Percentiles rank a stretch among this genome's conserved stretches.
These are phyloP conservation scores for Solanum acaule DNA, from an alignment of 257 asterid species.

Conservation along the genomic window DNA sequence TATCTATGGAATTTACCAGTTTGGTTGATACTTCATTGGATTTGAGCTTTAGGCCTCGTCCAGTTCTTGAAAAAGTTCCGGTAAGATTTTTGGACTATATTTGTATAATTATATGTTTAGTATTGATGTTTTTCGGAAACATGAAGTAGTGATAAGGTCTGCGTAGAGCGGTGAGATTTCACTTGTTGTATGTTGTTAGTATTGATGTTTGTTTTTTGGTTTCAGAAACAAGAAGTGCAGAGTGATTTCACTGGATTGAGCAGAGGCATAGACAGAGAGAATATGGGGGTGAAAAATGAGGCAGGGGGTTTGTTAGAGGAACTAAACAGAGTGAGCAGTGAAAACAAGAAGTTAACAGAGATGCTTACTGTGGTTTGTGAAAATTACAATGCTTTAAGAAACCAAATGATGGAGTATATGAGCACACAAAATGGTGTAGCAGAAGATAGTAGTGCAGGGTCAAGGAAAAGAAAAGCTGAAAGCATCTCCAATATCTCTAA, in stretches of 20 bases:
- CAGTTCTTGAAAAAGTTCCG: constrained; percentile 27
- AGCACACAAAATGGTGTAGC: constrained; percentile 16
- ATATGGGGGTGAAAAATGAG: constrained; percentile 31
- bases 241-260: constrained; percentile 47
- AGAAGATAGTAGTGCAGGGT: neutral
- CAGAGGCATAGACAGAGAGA: constrained; percentile 1
- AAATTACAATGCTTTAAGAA: constrained; percentile 53
- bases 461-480: constrained; percentile 66
- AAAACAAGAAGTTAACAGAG: constrained; percentile 75
- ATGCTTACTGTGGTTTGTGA: constrained; percentile 63
- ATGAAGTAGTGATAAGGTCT: fast-evolving
- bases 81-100: constrained; percentile 15
- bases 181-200: neutral
- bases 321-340: constrained; percentile 63
- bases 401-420: constrained; percentile 42
- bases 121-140: neutral
- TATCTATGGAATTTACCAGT: constrained; percentile 52
- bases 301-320: constrained; percentile 59
- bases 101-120: neutral
- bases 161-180: no score
- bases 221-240: constrained; percentile 59
- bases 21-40: constrained; percentile 65
- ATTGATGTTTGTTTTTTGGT: neutral
- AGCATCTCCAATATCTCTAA: constrained; percentile 7
- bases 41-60: constrained; percentile 49